phyloP scores from a whole-genome alignment of 2,329 filamentous ascomycete species.

The Aspergillus novoparasiticus region DNA sequence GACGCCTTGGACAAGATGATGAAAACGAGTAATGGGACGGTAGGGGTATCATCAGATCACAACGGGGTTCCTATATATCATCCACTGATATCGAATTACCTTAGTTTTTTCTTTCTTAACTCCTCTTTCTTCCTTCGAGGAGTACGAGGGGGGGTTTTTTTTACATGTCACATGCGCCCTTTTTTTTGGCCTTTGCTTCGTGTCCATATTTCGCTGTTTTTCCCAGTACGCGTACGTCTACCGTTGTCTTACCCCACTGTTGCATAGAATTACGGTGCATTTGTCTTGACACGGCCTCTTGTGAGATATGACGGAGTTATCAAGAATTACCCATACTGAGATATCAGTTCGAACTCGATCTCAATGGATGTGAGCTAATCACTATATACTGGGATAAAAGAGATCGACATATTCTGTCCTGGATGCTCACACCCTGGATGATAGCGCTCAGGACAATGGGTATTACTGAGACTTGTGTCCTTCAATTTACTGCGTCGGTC shows the following conservation, averaged over 20 bases:
- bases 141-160: background rate
- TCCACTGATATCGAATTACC: background rate
- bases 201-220: background rate
- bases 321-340: background rate
- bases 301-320: background rate
- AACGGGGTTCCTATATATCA: background rate
- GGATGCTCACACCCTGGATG: background rate
- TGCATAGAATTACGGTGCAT: background rate
- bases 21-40: constrained; percentile 29
- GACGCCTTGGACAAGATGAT: constrained; percentile 51
- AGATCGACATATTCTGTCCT: background rate
- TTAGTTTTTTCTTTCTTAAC: background rate
- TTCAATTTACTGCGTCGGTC: background rate
- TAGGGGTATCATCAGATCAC: background rate
- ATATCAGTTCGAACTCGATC: background rate
- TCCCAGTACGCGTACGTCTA: background rate
- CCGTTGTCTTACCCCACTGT: background rate
- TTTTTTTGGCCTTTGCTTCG: background rate
- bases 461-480: background rate
- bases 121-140: background rate
- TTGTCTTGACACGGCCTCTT: background rate
- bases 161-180: background rate
- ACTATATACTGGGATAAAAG: background rate
- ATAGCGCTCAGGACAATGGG: background rate
- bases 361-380: background rate